Base-by-base conservation (phyloP, 208 protist genomes). In the Trypanosoma grayi region DNA sequence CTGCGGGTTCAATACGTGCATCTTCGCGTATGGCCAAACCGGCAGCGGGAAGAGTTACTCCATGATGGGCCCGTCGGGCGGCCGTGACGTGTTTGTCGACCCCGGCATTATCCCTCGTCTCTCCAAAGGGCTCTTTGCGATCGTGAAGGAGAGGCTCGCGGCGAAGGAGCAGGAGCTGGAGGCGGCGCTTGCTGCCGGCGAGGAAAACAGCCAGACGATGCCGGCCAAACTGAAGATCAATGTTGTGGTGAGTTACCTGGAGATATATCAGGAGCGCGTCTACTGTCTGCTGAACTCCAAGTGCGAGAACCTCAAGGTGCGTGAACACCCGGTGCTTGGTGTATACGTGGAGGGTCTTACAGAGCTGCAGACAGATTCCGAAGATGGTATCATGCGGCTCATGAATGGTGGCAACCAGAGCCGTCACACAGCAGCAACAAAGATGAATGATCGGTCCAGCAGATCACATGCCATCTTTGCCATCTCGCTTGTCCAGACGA, bases 401-500 rank as follows among this genome's bases (percentile, higher is more conserved):
- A 89, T 98, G 65, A 43, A 63, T 28, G 53, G 67, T 24, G 91
- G 87, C 36, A 94, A 93, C 59, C 45, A 68, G 11, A 53, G 56
- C 47, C 77, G 93, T 0, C 84, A 90, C 70, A 90, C 87, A 6
- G 95, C 91, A 1, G 56, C 70, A 2, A 99, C 97, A 0, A 76
- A 83, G 33, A 98, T 98, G 93, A 99, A 99, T 67, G 85, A 97
- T n/a, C 70, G 74, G 30, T 97, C 87, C 18, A 97, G 84, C 50
- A 81, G 98, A 30, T 98, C 97, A 3, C 98, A 99, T 75, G 97
- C 97, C 25, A 97, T 99, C 46, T 98, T 99, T 66, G 60, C 85
- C 2, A 73, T 99, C 33, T 72, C 77, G 39, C 52, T 97, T 11
- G 33, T 90, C 13, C 83, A 92, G 55, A 75, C 76, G 41, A 60